phyloP scores from a whole-genome alignment of 2,329 filamentous ascomycete genomes.

The Microsporum ferrugineum region DNA sequence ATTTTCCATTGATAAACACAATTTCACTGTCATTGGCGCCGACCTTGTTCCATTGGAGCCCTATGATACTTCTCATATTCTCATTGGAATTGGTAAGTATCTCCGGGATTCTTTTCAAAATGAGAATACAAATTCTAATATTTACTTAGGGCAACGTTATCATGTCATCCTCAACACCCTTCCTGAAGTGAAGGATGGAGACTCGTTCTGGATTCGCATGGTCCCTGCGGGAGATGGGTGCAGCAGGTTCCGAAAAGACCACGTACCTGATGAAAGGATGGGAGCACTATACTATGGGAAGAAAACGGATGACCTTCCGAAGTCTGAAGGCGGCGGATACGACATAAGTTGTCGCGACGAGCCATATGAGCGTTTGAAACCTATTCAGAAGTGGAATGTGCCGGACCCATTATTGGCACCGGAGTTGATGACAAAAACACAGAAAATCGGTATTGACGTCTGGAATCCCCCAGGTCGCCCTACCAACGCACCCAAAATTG shows the following conservation, averaged over 20 bases:
- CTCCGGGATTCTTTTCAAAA: not conserved
- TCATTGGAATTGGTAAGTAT: conserved; percentile 9
- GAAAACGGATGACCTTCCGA: conserved; percentile 12
- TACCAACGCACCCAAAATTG: conserved; percentile 2
- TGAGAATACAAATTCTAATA: not conserved
- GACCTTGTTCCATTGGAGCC: conserved; percentile 49
- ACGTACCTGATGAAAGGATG: conserved; percentile 34
- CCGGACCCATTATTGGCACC: conserved; percentile 7
- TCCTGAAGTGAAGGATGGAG: conserved; percentile 1
- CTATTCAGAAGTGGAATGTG: conserved; percentile 9
- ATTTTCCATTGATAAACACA: conserved; percentile 44
- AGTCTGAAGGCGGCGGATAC: conserved; percentile 13
- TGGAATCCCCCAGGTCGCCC: conserved; percentile 9
- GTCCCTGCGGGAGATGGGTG: conserved; percentile 34
- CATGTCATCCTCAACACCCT: conserved; percentile 23
- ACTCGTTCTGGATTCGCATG: conserved; percentile 34
- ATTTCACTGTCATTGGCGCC: conserved; percentile 43
- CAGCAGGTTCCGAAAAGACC: conserved; percentile 25
- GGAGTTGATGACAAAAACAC: not conserved
- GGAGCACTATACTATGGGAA: conserved; percentile 39
- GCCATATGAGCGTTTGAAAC: conserved; percentile 8
- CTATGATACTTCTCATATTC: conserved; percentile 39
- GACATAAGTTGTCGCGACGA: conserved; percentile 22
- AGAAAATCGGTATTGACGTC: conserved; percentile 4
- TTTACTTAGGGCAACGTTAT: conserved; percentile 25